phyloP scores from a whole-genome alignment of 1,139 yeast species.

The Diutina sp. region DNA sequence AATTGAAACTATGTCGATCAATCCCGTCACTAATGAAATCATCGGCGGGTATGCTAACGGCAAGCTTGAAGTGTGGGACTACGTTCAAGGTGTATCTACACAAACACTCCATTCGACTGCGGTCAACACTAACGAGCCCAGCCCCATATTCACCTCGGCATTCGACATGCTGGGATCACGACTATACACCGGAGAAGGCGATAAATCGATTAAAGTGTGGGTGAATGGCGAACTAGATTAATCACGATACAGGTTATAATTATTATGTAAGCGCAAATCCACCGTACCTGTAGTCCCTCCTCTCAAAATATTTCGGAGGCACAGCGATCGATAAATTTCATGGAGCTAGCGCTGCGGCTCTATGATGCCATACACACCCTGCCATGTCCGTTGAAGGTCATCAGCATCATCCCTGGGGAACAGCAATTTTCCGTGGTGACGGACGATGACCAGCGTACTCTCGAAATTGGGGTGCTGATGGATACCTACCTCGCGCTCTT shows the following conservation, averaged over 20 bases:
- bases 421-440: slow-evolving; percentile 4
- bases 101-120: slow-evolving; percentile 42
- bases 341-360: neutral
- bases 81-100: slow-evolving; percentile 51
- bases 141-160: slow-evolving; percentile 59
- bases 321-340: neutral
- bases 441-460: slow-evolving; percentile 9
- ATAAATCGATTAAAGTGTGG: slow-evolving; percentile 85
- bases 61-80: slow-evolving; percentile 63
- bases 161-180: slow-evolving; percentile 78
- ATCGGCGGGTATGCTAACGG: slow-evolving; percentile 87
- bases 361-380: neutral
- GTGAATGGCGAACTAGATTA: slow-evolving; percentile 7
- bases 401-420: neutral
- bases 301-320: neutral
- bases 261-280: neutral
- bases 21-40: slow-evolving; percentile 48
- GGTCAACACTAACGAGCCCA: slow-evolving; percentile 10
- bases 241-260: neutral
- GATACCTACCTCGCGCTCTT: slow-evolving; percentile 18
- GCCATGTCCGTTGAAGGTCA: neutral
- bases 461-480: slow-evolving; percentile 26
- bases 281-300: neutral
- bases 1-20: slow-evolving; percentile 56
- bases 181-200: slow-evolving; percentile 78